Evolutionary conservation across 2,329 filamentous ascomycete genomes (phyloP).

Genomic region (Dactylonectria macrodidyma): DNA sequence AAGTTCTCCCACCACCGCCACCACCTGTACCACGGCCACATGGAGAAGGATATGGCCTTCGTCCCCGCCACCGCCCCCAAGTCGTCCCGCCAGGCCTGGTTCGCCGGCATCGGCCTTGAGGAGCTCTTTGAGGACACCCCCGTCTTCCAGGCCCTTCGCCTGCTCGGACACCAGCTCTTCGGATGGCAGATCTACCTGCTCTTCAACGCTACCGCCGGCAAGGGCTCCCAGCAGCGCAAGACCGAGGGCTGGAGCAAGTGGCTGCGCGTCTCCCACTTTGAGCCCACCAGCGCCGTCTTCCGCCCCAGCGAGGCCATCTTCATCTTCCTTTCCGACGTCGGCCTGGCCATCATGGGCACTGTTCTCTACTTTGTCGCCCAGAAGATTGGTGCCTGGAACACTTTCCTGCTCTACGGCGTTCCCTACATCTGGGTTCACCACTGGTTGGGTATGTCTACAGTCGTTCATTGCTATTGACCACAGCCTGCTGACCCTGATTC

Average conservation of each 20-base stretch:
- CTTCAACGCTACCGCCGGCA: slow-evolving; percentile 68
- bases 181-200: slow-evolving; percentile 77
- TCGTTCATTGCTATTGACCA: neutral
- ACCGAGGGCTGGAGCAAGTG: slow-evolving; percentile 51
- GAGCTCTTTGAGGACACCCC: slow-evolving; percentile 77
- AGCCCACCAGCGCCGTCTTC: slow-evolving; percentile 74
- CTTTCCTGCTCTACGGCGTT: slow-evolving; percentile 72
- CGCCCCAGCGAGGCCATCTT: slow-evolving; percentile 68
- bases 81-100: slow-evolving; percentile 51
- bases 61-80: slow-evolving; percentile 66
- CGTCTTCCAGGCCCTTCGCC: slow-evolving; percentile 65
- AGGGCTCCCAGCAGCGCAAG: slow-evolving; percentile 63
- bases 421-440: slow-evolving; percentile 81
- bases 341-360: slow-evolving; percentile 65
- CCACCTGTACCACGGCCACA: slow-evolving; percentile 78
- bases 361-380: slow-evolving; percentile 67
- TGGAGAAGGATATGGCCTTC: slow-evolving; percentile 77
- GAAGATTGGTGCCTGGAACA: slow-evolving; percentile 69
- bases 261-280: slow-evolving; percentile 70
- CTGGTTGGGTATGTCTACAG: slow-evolving; percentile 71
- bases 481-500: slow-evolving; percentile 19
- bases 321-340: slow-evolving; percentile 73
- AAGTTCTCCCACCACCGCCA: slow-evolving; percentile 79
- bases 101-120: slow-evolving; percentile 59
- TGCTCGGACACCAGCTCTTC: slow-evolving; percentile 74